These are phyloP conservation scores for Dryas integrifolia DNA, from an alignment of 331 rosid species.

Conservation along the genomic window DNA sequence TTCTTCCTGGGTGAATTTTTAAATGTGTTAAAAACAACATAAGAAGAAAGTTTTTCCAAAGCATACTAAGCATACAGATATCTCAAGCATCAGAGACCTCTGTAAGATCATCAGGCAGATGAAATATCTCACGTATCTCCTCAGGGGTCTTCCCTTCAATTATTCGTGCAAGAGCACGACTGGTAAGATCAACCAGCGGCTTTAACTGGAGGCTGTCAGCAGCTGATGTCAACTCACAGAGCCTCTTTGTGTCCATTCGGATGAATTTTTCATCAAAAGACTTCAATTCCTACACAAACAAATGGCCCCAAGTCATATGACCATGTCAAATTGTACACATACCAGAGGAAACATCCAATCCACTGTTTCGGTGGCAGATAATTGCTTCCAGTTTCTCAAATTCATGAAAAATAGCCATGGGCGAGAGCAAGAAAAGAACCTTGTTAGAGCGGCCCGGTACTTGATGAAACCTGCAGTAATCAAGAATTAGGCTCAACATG, in stretches of 20 bases:
- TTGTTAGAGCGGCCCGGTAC: conserved; percentile 76
- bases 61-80: conserved; percentile 2
- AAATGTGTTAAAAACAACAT: conserved; percentile 20
- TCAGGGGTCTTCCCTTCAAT: conserved; percentile 90
- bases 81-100: conserved; percentile 54
- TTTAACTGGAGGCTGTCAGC: conserved; percentile 89
- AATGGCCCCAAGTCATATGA: neutral
- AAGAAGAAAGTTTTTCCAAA: neutral
- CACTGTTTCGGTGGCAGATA: neutral
- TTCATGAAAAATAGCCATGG: neutral
- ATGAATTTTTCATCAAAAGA: conserved; percentile 72
- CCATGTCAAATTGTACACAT: neutral
- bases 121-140: conserved; percentile 87
- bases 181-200: conserved; percentile 83
- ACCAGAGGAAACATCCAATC: neutral
- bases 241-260: conserved; percentile 77
- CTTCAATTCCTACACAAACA: conserved; percentile 59
- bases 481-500: conserved; percentile 73
- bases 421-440: conserved; percentile 35
- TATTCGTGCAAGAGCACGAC: conserved; percentile 85
- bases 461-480: conserved; percentile 83
- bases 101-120: conserved; percentile 86
- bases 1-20: conserved; percentile 57
- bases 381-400: neutral
- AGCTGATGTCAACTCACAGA: conserved; percentile 90